phyloP scores from a whole-genome alignment of 2,329 filamentous ascomycete species.

The Neocucurbitaria cava region DNA sequence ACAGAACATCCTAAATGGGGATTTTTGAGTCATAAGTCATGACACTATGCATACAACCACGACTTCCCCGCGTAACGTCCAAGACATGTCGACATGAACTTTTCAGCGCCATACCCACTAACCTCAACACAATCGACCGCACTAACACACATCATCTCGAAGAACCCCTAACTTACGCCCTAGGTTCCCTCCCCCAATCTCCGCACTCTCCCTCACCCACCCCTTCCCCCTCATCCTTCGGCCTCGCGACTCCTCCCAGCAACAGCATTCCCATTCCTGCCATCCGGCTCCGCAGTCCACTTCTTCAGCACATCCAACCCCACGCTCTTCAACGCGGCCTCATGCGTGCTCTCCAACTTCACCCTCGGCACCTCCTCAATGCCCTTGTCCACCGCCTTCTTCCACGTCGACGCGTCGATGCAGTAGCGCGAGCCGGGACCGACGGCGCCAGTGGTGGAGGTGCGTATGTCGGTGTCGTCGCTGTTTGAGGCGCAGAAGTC shows the following conservation, averaged over 20 bases:
- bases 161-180: conserved; percentile 12
- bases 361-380: conserved; percentile 48
- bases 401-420: conserved; percentile 63
- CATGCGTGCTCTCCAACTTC: conserved; percentile 59
- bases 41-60: too few relatives aligned
- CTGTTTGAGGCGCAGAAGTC: conserved; percentile 62
- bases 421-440: conserved; percentile 66
- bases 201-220: conserved; percentile 22
- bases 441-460: too few relatives aligned
- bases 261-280: conserved; percentile 12
- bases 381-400: conserved; percentile 48
- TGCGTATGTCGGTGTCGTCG: conserved; percentile 66
- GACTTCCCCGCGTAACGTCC: too few relatives aligned
- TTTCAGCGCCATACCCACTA: too few relatives aligned
- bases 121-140: too few relatives aligned
- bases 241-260: too few relatives aligned
- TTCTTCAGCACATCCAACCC: conserved; percentile 56
- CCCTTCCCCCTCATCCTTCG: conserved; percentile 12
- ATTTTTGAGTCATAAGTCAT: too few relatives aligned
- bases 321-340: conserved; percentile 56
- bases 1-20: too few relatives aligned
- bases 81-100: too few relatives aligned
- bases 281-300: conserved; percentile 53
- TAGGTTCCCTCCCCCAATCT: conserved; percentile 37
- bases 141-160: too few relatives aligned